A percentile compares a stretch with the other conserved stretches of the same genome.
Evolutionary conservation across 352 stramenopile species (phyloP).

Genomic region (Phytophthora multivora): DNA sequence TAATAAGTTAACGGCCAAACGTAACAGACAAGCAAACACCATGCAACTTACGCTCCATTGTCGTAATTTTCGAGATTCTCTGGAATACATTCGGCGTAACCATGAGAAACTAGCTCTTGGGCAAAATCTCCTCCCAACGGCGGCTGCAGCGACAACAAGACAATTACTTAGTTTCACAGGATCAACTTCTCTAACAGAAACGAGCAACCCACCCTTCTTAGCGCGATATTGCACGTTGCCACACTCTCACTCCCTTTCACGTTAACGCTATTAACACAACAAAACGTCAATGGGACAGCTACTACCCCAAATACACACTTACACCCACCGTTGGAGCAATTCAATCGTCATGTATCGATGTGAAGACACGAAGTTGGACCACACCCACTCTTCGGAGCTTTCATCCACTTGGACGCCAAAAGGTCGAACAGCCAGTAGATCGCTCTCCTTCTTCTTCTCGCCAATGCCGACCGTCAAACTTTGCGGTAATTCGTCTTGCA

Average conservation of each 20-base stretch:
- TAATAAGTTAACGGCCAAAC: too few species aligned
- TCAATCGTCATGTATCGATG: slow-evolving; percentile 67
- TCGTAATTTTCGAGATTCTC: slow-evolving; percentile 67
- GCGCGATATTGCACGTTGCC: slow-evolving; percentile 58
- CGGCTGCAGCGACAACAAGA: slow-evolving; percentile 26
- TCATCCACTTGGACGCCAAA: slow-evolving; percentile 83
- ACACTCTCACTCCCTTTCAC: slow-evolving; percentile 37
- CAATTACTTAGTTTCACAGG: background rate
- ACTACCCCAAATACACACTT: background rate
- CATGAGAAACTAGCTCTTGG: slow-evolving; percentile 59
- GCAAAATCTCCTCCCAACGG: slow-evolving; percentile 62
- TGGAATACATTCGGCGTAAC: slow-evolving; percentile 65
- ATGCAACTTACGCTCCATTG: slow-evolving; percentile 53
- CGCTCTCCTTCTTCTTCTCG: slow-evolving; percentile 13
- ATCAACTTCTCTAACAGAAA: background rate
- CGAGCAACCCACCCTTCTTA: slow-evolving; percentile 43
- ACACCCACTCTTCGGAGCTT: slow-evolving; percentile 68
- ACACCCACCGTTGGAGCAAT: slow-evolving; percentile 58
- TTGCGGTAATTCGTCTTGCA: slow-evolving; percentile 61
- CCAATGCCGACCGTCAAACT: slow-evolving; percentile 14
- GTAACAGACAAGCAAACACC: background rate
- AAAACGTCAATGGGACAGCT: background rate
- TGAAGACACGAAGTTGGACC: slow-evolving; percentile 65
- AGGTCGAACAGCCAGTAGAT: slow-evolving; percentile 64
- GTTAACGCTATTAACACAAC: slow-evolving; percentile 16